Conservation (phyloP, 1,284 basidiomycete genomes). For the Trametes versicolor region DNA sequence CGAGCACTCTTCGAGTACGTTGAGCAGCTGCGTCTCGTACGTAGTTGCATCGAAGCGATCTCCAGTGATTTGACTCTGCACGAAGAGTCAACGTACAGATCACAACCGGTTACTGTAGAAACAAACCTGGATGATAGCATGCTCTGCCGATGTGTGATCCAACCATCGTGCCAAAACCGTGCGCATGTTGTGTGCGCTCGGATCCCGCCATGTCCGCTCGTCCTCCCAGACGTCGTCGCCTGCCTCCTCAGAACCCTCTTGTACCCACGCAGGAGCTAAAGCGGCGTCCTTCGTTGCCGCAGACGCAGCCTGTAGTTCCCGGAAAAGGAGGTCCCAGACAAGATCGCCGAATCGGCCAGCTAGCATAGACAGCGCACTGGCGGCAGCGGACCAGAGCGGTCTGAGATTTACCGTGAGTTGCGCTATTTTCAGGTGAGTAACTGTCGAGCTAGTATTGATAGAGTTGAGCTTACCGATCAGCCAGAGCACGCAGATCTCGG, state of each 20-base stretch:
- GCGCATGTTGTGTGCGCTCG: conserved; percentile 71
- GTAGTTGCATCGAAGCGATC: conserved; percentile 80
- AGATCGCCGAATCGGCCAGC: conserved; percentile 68
- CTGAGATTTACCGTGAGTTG: conserved; percentile 93
- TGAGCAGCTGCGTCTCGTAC: conserved; percentile 86
- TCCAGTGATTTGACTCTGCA: conserved; percentile 62
- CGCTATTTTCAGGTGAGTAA: conserved; percentile 51
- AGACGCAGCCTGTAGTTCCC: conserved; percentile 58
- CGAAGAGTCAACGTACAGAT: conserved; percentile 2
- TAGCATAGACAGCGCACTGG: conserved; percentile 71
- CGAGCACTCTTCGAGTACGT: conserved; percentile 71
- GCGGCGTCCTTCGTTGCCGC: conserved; percentile 28
- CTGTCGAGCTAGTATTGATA: background rate
- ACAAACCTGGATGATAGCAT: conserved; percentile 49
- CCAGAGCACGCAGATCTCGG: conserved; percentile 70
- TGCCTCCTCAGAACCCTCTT: conserved; percentile 37
- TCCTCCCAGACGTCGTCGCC: conserved; percentile 65
- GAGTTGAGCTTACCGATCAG: conserved; percentile 57
- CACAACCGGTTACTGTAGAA: background rate
- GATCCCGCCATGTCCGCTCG: conserved; percentile 79
- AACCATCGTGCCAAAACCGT: conserved; percentile 56
- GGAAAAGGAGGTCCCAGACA: conserved; percentile 79
- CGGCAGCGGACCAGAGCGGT: conserved; percentile 89
- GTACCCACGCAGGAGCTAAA: conserved; percentile 38
- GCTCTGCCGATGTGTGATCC: conserved; percentile 42